These are phyloP conservation scores for Fusarium camptoceras DNA, from an alignment of 2,329 filamentous ascomycete genomes.

Conservation along the genomic window DNA sequence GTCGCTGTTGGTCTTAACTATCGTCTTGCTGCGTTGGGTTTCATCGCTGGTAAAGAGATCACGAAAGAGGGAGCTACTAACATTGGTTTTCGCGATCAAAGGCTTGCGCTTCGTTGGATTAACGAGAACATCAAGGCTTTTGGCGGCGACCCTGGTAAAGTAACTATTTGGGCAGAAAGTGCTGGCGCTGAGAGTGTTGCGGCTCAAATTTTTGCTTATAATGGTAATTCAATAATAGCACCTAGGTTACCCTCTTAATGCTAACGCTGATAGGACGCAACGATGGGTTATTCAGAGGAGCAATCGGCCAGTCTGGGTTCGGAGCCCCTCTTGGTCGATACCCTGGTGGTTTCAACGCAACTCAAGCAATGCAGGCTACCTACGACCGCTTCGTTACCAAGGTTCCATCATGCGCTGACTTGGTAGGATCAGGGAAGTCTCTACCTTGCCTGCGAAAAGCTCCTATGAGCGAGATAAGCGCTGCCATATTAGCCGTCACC, in stretches of 20 bases:
- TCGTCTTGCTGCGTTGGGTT: constrained; percentile 62
- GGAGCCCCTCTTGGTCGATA: constrained; percentile 48
- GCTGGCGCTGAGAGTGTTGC: constrained; percentile 54
- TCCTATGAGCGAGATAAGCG: constrained; percentile 47
- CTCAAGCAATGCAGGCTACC: constrained; percentile 40
- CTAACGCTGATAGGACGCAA: constrained; percentile 51
- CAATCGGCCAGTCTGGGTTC: constrained; percentile 62
- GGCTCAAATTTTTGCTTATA: constrained; percentile 29
- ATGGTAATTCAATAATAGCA: constrained; percentile 47
- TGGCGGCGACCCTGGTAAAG: constrained; percentile 58
- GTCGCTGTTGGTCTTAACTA: constrained; percentile 64
- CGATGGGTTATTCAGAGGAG: constrained; percentile 63
- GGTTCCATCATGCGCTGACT: constrained; percentile 38
- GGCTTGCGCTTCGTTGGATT: constrained; percentile 60
- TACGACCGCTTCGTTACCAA: constrained; percentile 48
- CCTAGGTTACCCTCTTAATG: fast-evolving
- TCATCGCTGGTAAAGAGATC: constrained; percentile 55
- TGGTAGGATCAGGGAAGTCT: constrained; percentile 41
- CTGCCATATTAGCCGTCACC: constrained; percentile 14
- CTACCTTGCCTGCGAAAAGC: constrained; percentile 46
- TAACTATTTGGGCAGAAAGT: constrained; percentile 65
- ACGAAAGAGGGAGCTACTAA: constrained; percentile 59
- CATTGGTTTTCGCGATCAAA: constrained; percentile 61
- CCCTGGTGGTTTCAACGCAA: constrained; percentile 48
- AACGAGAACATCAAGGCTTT: constrained; percentile 60